Evolutionary conservation across 192 early-diverging fungal species (phyloP).

Genomic region (Entomortierella lignicola): DNA sequence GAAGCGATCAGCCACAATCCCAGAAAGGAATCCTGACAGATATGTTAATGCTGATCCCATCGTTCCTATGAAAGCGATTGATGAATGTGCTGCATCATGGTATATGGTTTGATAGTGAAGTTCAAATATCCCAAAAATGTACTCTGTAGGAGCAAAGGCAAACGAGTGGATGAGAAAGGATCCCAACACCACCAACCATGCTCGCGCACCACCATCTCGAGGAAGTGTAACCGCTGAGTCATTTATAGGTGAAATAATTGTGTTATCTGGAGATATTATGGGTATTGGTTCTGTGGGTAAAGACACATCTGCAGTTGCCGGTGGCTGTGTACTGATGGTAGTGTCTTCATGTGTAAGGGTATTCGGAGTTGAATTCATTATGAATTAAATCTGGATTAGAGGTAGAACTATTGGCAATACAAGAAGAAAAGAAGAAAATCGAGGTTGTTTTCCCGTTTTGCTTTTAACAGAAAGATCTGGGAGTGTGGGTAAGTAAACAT

Average conservation of each 20-base stretch:
- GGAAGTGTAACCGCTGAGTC: not conserved
- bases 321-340: too few relatives aligned
- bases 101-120: constrained; percentile 52
- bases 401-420: not conserved
- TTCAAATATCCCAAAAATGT: constrained; percentile 58
- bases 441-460: too few relatives aligned
- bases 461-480: not conserved
- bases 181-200: constrained; percentile 57
- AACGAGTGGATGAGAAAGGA: constrained; percentile 54
- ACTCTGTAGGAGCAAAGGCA: constrained; percentile 55
- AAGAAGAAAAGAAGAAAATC: not conserved
- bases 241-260: not conserved
- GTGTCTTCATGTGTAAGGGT: too few relatives aligned
- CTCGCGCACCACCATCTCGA: constrained; percentile 55
- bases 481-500: constrained; percentile 19
- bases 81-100: constrained; percentile 44
- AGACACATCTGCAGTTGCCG: too few relatives aligned
- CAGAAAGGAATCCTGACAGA: constrained; percentile 41
- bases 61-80: constrained; percentile 47
- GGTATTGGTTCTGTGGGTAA: not conserved
- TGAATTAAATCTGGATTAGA: too few relatives aligned
- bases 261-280: not conserved
- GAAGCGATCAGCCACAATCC: constrained; percentile 54
- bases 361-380: too few relatives aligned
- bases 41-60: constrained; percentile 36